Evolutionary conservation across 1,284 basidiomycete genomes (phyloP).

Genomic region (Trichosporon asahii): DNA sequence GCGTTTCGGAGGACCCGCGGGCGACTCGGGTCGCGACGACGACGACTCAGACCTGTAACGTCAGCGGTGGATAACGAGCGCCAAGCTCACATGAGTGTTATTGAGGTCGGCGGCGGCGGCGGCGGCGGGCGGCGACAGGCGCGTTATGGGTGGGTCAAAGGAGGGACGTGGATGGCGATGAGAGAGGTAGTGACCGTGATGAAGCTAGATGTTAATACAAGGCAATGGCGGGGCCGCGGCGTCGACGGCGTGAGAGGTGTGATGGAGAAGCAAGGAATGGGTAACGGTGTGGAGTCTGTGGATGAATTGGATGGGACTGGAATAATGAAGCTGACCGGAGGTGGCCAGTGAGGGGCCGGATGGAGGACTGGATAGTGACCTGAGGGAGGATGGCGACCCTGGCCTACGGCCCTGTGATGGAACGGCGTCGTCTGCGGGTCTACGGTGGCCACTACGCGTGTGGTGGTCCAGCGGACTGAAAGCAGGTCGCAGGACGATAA

Average conservation of each 20-base stretch:
- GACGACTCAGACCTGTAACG: constrained; percentile 19
- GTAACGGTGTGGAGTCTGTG: neutral
- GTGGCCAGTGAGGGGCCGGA: neutral
- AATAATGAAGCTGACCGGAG: neutral
- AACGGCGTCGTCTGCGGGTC: neutral
- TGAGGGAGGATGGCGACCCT: neutral
- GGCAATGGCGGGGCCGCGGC: neutral
- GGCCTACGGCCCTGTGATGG: neutral
- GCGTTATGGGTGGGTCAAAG: neutral
- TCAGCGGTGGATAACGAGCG: neutral
- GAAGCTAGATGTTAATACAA: neutral
- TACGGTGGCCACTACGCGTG: neutral
- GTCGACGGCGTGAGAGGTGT: neutral
- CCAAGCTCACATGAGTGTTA: neutral
- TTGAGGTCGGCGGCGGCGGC: constrained; percentile 3
- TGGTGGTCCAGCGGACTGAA: neutral
- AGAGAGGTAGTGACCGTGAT: neutral
- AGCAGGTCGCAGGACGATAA: neutral
- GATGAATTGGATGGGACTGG: constrained; percentile 8
- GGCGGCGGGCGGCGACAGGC: neutral
- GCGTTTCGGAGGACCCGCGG: constrained; percentile 26
- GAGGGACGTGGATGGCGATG: neutral
- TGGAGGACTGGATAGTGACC: constrained; percentile 7
- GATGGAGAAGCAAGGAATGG: neutral
- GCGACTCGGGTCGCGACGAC: constrained; percentile 18